Base-by-base conservation (phyloP, 345 rosid genomes). In the Eucalyptus brandiana region DNA sequence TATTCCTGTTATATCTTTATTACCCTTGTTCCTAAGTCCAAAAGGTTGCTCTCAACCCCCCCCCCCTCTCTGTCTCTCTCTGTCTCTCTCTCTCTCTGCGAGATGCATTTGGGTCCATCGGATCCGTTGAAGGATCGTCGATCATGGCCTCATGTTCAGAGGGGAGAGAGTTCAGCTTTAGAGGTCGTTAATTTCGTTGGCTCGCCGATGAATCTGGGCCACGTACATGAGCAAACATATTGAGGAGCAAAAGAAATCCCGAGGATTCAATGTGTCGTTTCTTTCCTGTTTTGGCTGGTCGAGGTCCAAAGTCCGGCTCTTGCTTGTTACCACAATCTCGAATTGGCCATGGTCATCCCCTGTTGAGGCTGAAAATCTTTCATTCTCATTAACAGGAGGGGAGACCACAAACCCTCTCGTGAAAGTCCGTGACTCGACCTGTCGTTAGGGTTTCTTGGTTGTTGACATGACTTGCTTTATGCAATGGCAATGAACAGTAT, bases 31-130 rank as follows among this genome's bases (percentile, higher is more conserved):
- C 85, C 6, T 24, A 11, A 21, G 85, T 76, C 85, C 85, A 42
- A 21, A 42, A 40, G 47, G 85, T 76, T 76, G 47, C 85, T 76
- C 14, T 40, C 47, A 32, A 67, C 14, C 10, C 26, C 24, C 26
- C 4, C 32, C 1, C 8, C 0, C n/a, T 0, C n/a, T 2, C 65
- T 5, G n/a, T 11, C 32, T 60, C 45, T 16, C 26, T 69, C 7
- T 18, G 3, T n/a, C 4, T 18, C 28, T 19, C 30, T 76, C 83
- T 40, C 83, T 76, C 28, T 76, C 28, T 40, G 85, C 26, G 44
- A 18, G 44, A 34, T 5, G 81, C 85, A 76, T 40, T 76, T 76
- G 24, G 85, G 47, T 76, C 30, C 85, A 76, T 18, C 15, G 85
- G 85, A 40, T 40, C 5, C 47, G 9, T 23, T 21, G 47, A 6